Evolutionary conservation across 2,329 filamentous ascomycete genomes (phyloP).

Genomic region (Cladophialophora yegresii): DNA sequence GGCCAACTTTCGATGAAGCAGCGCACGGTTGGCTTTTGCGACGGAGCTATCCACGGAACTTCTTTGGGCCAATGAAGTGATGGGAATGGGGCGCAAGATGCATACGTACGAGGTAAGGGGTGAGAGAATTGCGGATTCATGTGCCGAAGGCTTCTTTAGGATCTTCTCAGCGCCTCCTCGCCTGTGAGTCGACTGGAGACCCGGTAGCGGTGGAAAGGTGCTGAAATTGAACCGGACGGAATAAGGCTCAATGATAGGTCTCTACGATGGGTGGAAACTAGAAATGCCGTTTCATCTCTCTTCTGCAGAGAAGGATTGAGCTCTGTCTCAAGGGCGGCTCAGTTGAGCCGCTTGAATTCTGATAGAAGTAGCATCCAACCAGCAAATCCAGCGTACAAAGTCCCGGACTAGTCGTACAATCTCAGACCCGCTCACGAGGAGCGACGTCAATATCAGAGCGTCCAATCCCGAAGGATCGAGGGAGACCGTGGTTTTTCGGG

Average conservation of each 20-base stretch:
- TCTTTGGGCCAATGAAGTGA: not conserved
- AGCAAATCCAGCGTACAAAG: not conserved
- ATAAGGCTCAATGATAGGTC: not conserved
- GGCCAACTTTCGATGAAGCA: not conserved
- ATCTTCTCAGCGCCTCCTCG: not conserved
- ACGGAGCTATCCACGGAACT: not conserved
- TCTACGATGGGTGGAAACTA: conserved; percentile 14
- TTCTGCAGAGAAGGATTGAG: conserved; percentile 11
- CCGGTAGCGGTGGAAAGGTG: not conserved
- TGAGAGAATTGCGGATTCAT: not conserved
- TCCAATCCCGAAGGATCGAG: not conserved
- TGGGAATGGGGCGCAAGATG: not conserved
- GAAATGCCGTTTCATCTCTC: conserved; percentile 8
- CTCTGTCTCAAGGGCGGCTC: not conserved
- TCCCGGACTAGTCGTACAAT: conserved; percentile 11
- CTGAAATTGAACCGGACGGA: not conserved
- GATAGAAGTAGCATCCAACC: not conserved
- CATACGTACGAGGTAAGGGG: no score
- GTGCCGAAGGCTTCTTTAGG: not conserved
- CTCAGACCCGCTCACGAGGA: not conserved
- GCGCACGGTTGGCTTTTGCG: not conserved
- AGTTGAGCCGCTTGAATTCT: conserved; percentile 6
- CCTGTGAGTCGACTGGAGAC: not conserved
- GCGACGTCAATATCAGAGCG: not conserved
- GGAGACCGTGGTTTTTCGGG: not conserved